phyloP scores from a whole-genome alignment of 2,329 filamentous ascomycete species.

The Fusarium citri region DNA sequence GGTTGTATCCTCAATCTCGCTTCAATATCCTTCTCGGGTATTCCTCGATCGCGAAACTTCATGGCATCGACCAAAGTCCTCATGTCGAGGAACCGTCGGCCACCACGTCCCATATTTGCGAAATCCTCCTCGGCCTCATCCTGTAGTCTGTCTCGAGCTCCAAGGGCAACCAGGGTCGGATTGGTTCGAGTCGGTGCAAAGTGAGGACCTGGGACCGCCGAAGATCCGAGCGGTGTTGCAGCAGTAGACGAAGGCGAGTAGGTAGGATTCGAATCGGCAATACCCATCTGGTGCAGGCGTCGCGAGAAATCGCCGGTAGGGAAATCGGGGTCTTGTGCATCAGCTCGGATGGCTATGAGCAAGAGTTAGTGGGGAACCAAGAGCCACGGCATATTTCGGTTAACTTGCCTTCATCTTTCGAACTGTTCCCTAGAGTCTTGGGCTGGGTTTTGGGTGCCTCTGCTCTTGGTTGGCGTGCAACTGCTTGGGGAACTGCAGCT shows the following conservation, averaged over 20 bases:
- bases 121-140: constrained; percentile 58
- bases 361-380: constrained; percentile 16
- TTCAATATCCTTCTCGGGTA: constrained; percentile 58
- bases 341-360: constrained; percentile 53
- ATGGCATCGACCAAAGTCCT: constrained; percentile 61
- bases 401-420: constrained; percentile 39
- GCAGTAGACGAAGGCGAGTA: constrained; percentile 64
- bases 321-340: constrained; percentile 57
- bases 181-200: constrained; percentile 54
- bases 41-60: constrained; percentile 56
- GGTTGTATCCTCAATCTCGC: constrained; percentile 56
- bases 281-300: constrained; percentile 66
- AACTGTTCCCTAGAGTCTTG: constrained; percentile 23
- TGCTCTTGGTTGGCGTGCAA: constrained; percentile 32
- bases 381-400: neutral
- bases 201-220: constrained; percentile 40
- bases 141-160: constrained; percentile 60
- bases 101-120: constrained; percentile 54
- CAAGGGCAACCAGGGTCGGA: constrained; percentile 61
- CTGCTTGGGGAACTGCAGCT: constrained; percentile 35
- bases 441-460: constrained; percentile 21
- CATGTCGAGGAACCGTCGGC: constrained; percentile 61
- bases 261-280: constrained; percentile 65
- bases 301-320: constrained; percentile 60
- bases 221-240: constrained; percentile 31